These are phyloP conservation scores for Tolypocladium tundrense DNA, from an alignment of 2,329 filamentous ascomycete species.

Conservation along the genomic window DNA sequence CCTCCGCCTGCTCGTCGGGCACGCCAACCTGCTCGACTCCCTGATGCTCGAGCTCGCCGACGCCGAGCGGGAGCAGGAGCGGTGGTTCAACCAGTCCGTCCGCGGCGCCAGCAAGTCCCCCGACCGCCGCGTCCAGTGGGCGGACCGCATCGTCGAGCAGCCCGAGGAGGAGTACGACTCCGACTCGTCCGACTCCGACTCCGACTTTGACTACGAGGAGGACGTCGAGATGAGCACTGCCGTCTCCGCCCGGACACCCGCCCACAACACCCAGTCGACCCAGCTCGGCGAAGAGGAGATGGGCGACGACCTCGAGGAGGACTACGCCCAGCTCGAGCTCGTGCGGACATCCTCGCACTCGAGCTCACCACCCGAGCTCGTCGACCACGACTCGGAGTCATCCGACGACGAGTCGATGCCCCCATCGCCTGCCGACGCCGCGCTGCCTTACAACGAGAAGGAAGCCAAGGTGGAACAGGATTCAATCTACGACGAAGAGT, in stretches of 20 bases:
- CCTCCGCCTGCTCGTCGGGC: constrained; percentile 87
- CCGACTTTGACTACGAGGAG: constrained; percentile 38
- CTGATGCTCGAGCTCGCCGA: constrained; percentile 89
- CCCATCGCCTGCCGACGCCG: constrained; percentile 51
- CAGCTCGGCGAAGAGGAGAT: constrained; percentile 30
- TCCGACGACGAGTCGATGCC: constrained; percentile 70
- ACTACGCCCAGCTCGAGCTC: constrained; percentile 55
- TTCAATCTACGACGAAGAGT: constrained; percentile 40
- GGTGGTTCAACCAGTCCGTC: constrained; percentile 96
- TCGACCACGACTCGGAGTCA: constrained; percentile 59
- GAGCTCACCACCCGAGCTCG: constrained; percentile 58
- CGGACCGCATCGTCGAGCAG: constrained; percentile 66
- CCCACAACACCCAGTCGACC: constrained; percentile 20
- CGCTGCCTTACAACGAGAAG: constrained; percentile 52
- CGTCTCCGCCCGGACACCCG: constrained; percentile 34
- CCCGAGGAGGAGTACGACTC: constrained; percentile 57
- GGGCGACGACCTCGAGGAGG: constrained; percentile 49
- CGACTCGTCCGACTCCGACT: constrained; percentile 36
- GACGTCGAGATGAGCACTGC: constrained; percentile 47
- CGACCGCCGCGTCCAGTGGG: constrained; percentile 77
- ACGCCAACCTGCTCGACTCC: constrained; percentile 94
- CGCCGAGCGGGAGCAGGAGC: constrained; percentile 90
- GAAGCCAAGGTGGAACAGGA: constrained; percentile 33
- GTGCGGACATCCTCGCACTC: constrained; percentile 59
- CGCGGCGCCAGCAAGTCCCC: constrained; percentile 55